These are phyloP conservation scores for Fusarium acutatum DNA, from an alignment of 2,329 filamentous ascomycete species.

Conservation along the genomic window DNA sequence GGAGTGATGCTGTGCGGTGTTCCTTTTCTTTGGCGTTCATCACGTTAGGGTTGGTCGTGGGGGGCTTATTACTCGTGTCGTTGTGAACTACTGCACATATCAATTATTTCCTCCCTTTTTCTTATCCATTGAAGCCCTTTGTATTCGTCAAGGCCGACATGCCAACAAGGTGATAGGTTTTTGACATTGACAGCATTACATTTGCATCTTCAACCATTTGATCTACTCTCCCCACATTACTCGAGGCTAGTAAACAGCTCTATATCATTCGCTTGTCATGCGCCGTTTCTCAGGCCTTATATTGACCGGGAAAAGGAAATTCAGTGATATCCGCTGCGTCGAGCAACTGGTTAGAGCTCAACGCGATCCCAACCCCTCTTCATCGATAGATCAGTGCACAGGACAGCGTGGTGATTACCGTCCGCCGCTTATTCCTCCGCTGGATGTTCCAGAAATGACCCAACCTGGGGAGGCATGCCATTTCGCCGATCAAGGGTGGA, in stretches of 20 bases:
- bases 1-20: neutral
- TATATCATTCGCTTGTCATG: accelerated
- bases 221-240: no score
- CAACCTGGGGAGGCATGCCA: neutral
- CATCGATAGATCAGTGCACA: neutral
- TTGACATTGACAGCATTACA: neutral
- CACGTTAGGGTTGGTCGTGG: neutral
- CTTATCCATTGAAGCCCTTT: accelerated
- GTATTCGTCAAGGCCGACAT: neutral
- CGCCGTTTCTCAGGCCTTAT: accelerated
- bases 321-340: accelerated
- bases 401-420: no score
- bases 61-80: neutral
- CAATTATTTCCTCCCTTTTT: neutral
- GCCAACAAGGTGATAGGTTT: accelerated
- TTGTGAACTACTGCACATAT: accelerated
- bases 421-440: neutral
- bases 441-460: accelerated
- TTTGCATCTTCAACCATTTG: neutral
- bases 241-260: accelerated
- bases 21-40: neutral
- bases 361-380: neutral
- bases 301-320: accelerated
- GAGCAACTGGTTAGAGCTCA: neutral
- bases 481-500: accelerated